Conservation (phyloP, 257 asterid genomes). For the Solanum medicagineum region DNA sequence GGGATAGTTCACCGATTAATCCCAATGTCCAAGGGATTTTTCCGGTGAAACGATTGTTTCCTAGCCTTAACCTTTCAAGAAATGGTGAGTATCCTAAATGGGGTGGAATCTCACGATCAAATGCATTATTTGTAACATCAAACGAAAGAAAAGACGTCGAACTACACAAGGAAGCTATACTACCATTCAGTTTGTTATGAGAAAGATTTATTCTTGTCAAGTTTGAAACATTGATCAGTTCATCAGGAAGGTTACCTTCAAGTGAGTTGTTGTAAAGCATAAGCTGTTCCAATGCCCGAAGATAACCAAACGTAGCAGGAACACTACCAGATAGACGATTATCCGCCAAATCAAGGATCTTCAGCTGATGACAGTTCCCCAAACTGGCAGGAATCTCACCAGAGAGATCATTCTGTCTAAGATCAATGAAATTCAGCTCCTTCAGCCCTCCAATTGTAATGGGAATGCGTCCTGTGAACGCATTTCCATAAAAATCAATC, state of each 20-base stretch:
- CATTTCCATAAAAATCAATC: conserved; percentile 77
- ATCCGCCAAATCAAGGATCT: conserved; percentile 73
- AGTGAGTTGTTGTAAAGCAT: conserved; percentile 89
- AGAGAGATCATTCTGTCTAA: conserved; percentile 70
- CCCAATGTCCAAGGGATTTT: conserved; percentile 69
- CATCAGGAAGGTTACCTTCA: conserved; percentile 52
- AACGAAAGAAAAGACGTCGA: conserved; percentile 57
- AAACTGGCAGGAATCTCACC: conserved; percentile 67
- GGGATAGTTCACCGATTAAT: conserved; percentile 35
- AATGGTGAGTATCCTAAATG: conserved; percentile 58
- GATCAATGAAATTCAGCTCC: conserved; percentile 61
- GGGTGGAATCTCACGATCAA: conserved; percentile 53
- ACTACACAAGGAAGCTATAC: conserved; percentile 58
- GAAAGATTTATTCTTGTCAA: conserved; percentile 76
- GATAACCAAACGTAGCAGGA: conserved; percentile 56
- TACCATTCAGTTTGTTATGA: conserved; percentile 56
- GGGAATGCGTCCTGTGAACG: conserved; percentile 58
- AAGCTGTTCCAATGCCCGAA: conserved; percentile 48
- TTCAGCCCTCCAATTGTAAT: conserved; percentile 48
- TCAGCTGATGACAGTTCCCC: conserved; percentile 53
- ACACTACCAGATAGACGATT: conserved; percentile 59
- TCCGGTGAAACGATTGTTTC: conserved; percentile 56
- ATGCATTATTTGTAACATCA: conserved; percentile 66
- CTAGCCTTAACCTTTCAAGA: conserved; percentile 68
- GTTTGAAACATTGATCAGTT: conserved; percentile 39